Conservation (phyloP, 192 early-diverging fungal genomes). For the Coemansia sp. region DNA sequence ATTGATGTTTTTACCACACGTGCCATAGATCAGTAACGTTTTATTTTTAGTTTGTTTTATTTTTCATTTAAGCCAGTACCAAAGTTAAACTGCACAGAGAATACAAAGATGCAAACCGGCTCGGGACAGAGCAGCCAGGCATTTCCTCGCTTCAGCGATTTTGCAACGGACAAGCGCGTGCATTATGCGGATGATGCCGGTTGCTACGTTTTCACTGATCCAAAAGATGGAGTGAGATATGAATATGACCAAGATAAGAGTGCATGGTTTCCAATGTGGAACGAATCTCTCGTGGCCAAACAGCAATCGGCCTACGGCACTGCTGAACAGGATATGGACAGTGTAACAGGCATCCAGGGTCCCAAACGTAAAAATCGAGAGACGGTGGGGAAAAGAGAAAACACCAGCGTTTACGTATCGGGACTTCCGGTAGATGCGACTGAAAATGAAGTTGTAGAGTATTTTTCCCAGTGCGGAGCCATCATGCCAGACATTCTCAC, state of each 20-base stretch:
- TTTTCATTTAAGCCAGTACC: too few relatives aligned
- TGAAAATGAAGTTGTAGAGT: constrained; percentile 69
- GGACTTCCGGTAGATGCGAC: constrained; percentile 80
- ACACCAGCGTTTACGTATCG: constrained; percentile 84
- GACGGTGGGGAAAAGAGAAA: constrained; percentile 56
- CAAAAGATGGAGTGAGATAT: constrained; percentile 71
- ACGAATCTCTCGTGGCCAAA: constrained; percentile 39
- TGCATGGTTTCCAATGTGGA: constrained; percentile 89
- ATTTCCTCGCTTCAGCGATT: constrained; percentile 48
- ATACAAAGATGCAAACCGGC: not conserved
- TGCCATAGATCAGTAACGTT: not conserved
- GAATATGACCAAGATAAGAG: constrained; percentile 78
- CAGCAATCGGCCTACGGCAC: constrained; percentile 51
- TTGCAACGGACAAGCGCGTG: constrained; percentile 59
- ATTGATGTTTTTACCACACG: not conserved
- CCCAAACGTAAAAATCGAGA: constrained; percentile 57
- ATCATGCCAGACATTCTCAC: constrained; percentile 48
- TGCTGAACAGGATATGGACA: constrained; percentile 1
- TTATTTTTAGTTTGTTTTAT: not conserved
- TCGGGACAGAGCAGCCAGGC: not conserved
- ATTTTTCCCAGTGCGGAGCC: constrained; percentile 50
- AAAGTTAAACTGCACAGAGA: not conserved
- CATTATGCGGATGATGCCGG: constrained; percentile 69
- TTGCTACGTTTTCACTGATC: constrained; percentile 76
- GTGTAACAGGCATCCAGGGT: not conserved